phyloP scores from a whole-genome alignment of 192 early-diverging fungal species.

The Phycomyces blakesleeanus region DNA sequence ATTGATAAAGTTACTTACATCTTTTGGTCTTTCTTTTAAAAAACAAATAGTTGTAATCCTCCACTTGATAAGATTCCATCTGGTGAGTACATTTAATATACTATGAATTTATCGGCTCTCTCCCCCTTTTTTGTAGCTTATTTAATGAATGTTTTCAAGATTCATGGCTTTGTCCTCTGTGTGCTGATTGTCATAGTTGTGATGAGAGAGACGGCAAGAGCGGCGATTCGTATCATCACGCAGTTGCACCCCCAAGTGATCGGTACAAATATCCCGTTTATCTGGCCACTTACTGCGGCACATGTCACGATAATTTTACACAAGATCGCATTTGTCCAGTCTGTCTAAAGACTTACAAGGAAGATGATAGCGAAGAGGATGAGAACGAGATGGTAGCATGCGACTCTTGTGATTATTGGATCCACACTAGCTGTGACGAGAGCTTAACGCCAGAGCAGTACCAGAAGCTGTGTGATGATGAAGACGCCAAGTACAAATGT shows the following conservation, averaged over 20 bases:
- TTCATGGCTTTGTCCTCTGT: constrained; percentile 51
- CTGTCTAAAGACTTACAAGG: constrained; percentile 52
- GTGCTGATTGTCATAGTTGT: constrained; percentile 51
- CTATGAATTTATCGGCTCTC: too few species aligned
- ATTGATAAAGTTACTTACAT: background rate
- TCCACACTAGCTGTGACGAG: constrained; percentile 54
- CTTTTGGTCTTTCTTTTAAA: too few species aligned
- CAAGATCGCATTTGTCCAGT: constrained; percentile 57
- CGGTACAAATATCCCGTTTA: constrained; percentile 46
- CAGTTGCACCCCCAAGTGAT: constrained; percentile 29
- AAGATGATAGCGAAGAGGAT: constrained; percentile 40
- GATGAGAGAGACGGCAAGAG: constrained; percentile 30
- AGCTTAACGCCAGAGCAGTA: constrained; percentile 48
- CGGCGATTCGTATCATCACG: constrained; percentile 40
- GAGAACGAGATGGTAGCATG: constrained; percentile 63
- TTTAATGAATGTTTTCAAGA: too few species aligned
- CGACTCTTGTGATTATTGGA: constrained; percentile 60
- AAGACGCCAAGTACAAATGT: constrained; percentile 53
- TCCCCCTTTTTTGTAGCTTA: too few species aligned
- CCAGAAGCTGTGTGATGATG: constrained; percentile 48
- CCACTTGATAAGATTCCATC: background rate
- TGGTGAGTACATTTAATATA: too few species aligned
- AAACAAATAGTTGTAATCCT: background rate
- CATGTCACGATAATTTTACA: constrained; percentile 46
- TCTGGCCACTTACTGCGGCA: constrained; percentile 54